A percentile compares a stretch with the other conserved stretches of the same genome.
Conservation (phyloP, 2,329 filamentous ascomycete species). For the Laburnicola sp. region DNA sequence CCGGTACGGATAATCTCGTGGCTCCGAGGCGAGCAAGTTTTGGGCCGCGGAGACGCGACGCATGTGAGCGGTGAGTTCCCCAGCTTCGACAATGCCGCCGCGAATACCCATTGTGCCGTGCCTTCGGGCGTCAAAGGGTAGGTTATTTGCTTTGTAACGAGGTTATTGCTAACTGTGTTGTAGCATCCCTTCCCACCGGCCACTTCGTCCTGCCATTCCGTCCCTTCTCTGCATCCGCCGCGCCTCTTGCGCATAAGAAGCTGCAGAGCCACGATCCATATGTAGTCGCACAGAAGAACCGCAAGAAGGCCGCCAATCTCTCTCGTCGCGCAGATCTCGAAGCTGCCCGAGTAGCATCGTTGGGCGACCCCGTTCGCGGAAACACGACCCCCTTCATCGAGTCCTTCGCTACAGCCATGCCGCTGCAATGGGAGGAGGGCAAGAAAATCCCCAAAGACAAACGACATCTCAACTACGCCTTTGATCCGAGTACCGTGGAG, state of each 20-base stretch:
- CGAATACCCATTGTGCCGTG: conserved; percentile 51
- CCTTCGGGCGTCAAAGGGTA: conserved; percentile 48
- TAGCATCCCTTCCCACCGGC: conserved; percentile 27
- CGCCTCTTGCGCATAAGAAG: conserved; percentile 62
- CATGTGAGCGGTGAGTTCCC: neutral
- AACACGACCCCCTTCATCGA: conserved; percentile 78
- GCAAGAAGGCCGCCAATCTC: conserved; percentile 81
- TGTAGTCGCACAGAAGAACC: conserved; percentile 75
- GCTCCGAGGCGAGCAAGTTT: conserved; percentile 19
- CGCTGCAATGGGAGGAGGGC: conserved; percentile 27
- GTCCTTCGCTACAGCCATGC: conserved; percentile 69
- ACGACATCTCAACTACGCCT: conserved; percentile 71
- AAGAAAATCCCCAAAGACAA: conserved; percentile 33
- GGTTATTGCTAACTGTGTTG: conserved; percentile 3
- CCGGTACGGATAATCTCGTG: conserved; percentile 16
- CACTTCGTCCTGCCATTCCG: conserved; percentile 59
- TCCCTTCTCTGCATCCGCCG: conserved; percentile 65
- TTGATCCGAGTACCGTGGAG: conserved; percentile 69
- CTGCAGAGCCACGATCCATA: conserved; percentile 78
- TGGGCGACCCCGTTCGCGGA: conserved; percentile 80
- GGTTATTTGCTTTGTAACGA: neutral
- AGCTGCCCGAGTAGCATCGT: conserved; percentile 63
- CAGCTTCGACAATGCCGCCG: conserved; percentile 49
- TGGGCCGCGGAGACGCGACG: conserved; percentile 5
- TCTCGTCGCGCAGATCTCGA: conserved; percentile 72